Evolutionary conservation across 495 filamentous ascomycete genomes (phyloP), one percentile per base, ranked within the genome.

Genomic region (Hypoxylon intermedium): DNA sequence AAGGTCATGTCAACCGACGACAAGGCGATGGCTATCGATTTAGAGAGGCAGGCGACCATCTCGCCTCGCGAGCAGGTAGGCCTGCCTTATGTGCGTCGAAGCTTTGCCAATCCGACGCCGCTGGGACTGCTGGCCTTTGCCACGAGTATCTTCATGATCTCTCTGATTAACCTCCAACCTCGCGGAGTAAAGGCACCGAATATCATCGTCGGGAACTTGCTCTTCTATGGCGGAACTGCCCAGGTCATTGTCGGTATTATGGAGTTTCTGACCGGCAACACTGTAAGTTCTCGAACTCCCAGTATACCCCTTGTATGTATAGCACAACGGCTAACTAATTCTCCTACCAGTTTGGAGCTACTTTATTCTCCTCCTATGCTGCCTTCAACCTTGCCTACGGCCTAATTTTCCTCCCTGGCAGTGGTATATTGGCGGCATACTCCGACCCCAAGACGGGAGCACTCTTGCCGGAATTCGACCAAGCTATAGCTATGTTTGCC

Each of bases 201-300:
- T 41, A 67, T 74, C 30, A 34, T 74, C 13, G 52, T 76, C 40
- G 65, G 58, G 26, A 66, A 62, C 42, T 41, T 77, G 51, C 67
- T 77, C 7, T 77, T 75, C 65, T 74, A 76, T 54, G 75, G 74
- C 21, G 74, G 75, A 13, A 48, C 67, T 20, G 67, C 67, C 42
- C 72, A 72, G 56, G 71, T 72, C 61, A 58, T 75, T 24, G 67
- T 64, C 30, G 72, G 72, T 24, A 65, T 74, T 38, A 72, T 75
- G 59, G 71, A 73, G 21, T 74, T 74, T 37, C 46, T 72, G 24
- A 40, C 60, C 6, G 71, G 71, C 16, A 72, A 75, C 56, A 69
- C 67, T 28, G 60, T 67, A 58, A 9, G 53, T 58, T 18, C 19
- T 31, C n/a, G 6, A 9, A 6, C 28, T 31, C 1, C n/a, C 45